A percentile compares a stretch with the other conserved stretches of the same genome.
phyloP scores from a whole-genome alignment of 257 asterid genomes.

The Solanum lignicaule region DNA sequence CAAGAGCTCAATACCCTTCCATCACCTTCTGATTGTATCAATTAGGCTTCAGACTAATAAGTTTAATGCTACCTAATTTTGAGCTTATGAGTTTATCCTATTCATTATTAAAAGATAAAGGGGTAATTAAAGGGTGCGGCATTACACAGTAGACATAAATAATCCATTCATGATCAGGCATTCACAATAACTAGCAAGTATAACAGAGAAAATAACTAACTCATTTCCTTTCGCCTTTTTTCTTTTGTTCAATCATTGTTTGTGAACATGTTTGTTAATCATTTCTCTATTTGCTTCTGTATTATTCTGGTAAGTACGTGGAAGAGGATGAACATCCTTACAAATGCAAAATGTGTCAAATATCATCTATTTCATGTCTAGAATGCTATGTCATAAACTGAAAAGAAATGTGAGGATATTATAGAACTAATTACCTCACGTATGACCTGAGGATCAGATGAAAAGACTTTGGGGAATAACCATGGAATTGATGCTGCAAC shows the following conservation, averaged over 20 bases:
- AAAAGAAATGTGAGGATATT: background rate
- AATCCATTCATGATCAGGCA: background rate
- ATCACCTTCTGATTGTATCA: background rate
- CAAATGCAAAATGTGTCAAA: background rate
- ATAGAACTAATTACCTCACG: conserved; percentile 48
- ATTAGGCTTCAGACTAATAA: background rate
- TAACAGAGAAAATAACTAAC: background rate
- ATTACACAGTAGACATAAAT: background rate
- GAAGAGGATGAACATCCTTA: background rate
- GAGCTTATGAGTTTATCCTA: background rate
- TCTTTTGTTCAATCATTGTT: background rate
- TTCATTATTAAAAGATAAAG: background rate
- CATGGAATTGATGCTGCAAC: conserved; percentile 80
- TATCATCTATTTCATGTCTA: background rate
- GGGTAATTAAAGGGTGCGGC: background rate
- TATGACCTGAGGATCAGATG: conserved; percentile 67
- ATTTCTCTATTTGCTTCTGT: background rate
- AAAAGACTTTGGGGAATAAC: conserved; percentile 74
- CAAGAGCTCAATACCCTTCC: background rate
- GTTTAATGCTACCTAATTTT: background rate
- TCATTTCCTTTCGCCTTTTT: background rate
- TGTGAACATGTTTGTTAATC: background rate
- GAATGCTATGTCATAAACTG: background rate
- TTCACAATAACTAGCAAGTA: background rate
- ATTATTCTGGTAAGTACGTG: background rate